Evolutionary conservation across 2,329 filamentous ascomycete species (phyloP).

Genomic region (Phialophora expanda): DNA sequence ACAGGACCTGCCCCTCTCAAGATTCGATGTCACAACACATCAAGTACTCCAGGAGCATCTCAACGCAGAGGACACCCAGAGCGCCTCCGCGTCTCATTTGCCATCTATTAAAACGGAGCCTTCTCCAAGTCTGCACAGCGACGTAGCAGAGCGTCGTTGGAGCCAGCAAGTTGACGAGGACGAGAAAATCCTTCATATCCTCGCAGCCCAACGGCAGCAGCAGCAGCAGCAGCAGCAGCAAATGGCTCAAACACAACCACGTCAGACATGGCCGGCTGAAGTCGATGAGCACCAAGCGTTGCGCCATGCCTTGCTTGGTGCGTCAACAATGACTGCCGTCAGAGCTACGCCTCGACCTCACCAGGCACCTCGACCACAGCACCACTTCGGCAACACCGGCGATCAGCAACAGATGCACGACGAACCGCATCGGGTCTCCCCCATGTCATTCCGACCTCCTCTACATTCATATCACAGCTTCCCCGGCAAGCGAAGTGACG

Average conservation of each 20-base stretch:
- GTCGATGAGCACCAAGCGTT: conserved; percentile 18
- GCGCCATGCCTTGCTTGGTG: conserved; percentile 23
- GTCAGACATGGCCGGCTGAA: conserved; percentile 4
- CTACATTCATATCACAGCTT: conserved; percentile 28
- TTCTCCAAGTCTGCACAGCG: conserved; percentile 12
- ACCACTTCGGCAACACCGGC: background rate
- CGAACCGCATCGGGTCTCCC: conserved; percentile 17
- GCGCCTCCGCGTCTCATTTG: background rate
- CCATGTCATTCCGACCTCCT: conserved; percentile 17
- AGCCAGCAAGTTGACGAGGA: conserved; percentile 15
- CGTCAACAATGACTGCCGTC: conserved; percentile 14
- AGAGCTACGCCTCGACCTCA: background rate
- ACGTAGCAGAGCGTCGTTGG: background rate
- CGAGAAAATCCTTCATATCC: conserved; percentile 11
- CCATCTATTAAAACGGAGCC: conserved; percentile 4
- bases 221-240: conserved; percentile 2
- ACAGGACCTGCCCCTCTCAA: conserved; percentile 18
- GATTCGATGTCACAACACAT: conserved; percentile 35
- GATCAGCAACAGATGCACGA: background rate
- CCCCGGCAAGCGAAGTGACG: conserved; percentile 10
- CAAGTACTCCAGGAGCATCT: conserved; percentile 37
- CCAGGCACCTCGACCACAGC: conserved; percentile 2
- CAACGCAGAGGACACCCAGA: background rate
- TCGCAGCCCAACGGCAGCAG: conserved; percentile 3
- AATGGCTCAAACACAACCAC: background rate